These are phyloP conservation scores for Tolypocladium tropicale DNA, from an alignment of 2,329 filamentous ascomycete genomes.

Conservation along the genomic window DNA sequence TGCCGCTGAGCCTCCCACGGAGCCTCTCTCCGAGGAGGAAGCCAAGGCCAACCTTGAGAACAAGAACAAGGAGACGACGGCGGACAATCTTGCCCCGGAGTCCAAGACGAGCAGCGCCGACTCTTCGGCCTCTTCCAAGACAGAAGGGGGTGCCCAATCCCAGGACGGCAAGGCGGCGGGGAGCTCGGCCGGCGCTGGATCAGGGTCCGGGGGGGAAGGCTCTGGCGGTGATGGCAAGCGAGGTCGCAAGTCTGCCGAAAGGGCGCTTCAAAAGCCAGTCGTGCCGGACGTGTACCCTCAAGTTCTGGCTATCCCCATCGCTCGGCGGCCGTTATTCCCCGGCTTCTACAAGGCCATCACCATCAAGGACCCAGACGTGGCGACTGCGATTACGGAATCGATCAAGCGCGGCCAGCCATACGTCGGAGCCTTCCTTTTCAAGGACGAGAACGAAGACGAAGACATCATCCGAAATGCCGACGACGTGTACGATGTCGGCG, in stretches of 20 bases:
- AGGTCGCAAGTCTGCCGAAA: slow-evolving; percentile 62
- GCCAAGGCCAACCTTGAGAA: slow-evolving; percentile 40
- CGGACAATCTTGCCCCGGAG: slow-evolving; percentile 37
- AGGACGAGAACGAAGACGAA: slow-evolving; percentile 88
- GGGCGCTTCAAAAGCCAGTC: slow-evolving; percentile 73
- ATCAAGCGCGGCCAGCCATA: slow-evolving; percentile 96
- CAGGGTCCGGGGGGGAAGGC: slow-evolving; percentile 41
- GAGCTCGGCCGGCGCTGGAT: slow-evolving; percentile 46
- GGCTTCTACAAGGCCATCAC: slow-evolving; percentile 99
- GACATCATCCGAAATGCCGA: slow-evolving; percentile 85
- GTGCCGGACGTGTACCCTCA: slow-evolving; percentile 95
- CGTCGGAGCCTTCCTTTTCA: slow-evolving; percentile 92
- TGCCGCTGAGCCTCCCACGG: slow-evolving; percentile 26
- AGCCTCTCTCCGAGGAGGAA: slow-evolving; percentile 43
- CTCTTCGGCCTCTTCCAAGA: slow-evolving; percentile 33
- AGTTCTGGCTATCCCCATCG: slow-evolving; percentile 94
- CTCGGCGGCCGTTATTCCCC: slow-evolving; percentile 85
- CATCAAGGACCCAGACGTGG: slow-evolving; percentile 85
- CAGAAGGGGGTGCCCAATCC: slow-evolving; percentile 22
- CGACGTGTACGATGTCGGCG: slow-evolving; percentile 91
- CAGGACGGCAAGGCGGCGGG: slow-evolving; percentile 42
- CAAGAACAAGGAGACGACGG: slow-evolving; percentile 27
- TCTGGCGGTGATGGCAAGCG: slow-evolving; percentile 53
- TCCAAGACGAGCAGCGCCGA: slow-evolving; percentile 32
- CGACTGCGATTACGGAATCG: slow-evolving; percentile 88